These are phyloP conservation scores for Neobulgaria alba DNA, from an alignment of 2,329 filamentous ascomycete genomes.

Conservation along the genomic window DNA sequence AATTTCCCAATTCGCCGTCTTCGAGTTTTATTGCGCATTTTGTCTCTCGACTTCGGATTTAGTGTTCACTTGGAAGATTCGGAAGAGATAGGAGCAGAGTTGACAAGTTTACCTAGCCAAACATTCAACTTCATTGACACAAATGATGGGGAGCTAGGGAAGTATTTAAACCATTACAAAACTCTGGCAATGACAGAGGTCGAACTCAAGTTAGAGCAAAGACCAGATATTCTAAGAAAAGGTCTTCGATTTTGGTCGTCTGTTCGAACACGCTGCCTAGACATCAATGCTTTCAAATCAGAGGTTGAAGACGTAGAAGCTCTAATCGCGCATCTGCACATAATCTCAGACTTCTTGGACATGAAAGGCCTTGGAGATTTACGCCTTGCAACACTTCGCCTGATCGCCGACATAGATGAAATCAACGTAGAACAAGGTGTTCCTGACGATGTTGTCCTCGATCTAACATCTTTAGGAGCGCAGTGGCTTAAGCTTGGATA, in stretches of 20 bases:
- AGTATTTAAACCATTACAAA: conserved; percentile 20
- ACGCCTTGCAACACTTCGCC: conserved; percentile 39
- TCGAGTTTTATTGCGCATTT: conserved; percentile 20
- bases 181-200: conserved; percentile 18
- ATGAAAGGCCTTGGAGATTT: conserved; percentile 45
- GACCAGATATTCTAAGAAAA: conserved; percentile 17
- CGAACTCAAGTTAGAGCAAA: conserved; percentile 21
- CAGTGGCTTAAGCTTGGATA: conserved; percentile 54
- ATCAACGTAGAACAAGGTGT: conserved; percentile 33
- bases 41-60: conserved; percentile 10
- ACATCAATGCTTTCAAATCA: conserved; percentile 33
- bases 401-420: conserved; percentile 40
- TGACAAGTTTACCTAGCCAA: conserved; percentile 6
- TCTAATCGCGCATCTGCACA: conserved; percentile 42
- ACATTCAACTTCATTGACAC: conserved; percentile 12
- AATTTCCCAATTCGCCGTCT: conserved; percentile 26
- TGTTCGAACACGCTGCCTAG: conserved; percentile 36
- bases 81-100: conserved; percentile 6
- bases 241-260: conserved; percentile 25
- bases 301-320: conserved; percentile 41
- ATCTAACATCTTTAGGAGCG: conserved; percentile 35
- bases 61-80: conserved; percentile 10
- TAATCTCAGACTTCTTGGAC: conserved; percentile 46
- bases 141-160: conserved; percentile 19
- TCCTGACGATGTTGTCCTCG: conserved; percentile 34